Conservation (phyloP, 2,329 filamentous ascomycete genomes). For the Chrysoporthe puriensis region DNA sequence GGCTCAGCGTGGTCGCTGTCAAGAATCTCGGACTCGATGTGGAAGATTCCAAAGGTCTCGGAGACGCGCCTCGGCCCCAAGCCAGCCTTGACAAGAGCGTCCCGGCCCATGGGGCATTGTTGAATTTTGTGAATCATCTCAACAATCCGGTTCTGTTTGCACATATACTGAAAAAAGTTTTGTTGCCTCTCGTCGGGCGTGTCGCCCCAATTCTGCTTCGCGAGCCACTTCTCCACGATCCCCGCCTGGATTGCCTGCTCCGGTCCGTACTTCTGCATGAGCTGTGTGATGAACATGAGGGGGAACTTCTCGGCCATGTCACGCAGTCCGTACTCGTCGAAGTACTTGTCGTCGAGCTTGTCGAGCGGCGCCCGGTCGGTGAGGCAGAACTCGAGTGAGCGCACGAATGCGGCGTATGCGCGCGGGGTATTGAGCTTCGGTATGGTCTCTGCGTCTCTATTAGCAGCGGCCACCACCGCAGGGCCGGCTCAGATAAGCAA, state of each 20-base stretch:
- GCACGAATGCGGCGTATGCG: slow-evolving; percentile 61
- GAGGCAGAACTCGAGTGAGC: slow-evolving; percentile 61
- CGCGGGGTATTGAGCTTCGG: slow-evolving; percentile 53
- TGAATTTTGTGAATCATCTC: slow-evolving; percentile 56
- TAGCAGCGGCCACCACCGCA: slow-evolving; percentile 10
- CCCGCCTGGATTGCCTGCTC: slow-evolving; percentile 63
- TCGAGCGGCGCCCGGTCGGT: slow-evolving; percentile 52
- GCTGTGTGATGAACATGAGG: slow-evolving; percentile 59
- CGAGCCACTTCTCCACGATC: slow-evolving; percentile 76
- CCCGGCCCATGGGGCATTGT: slow-evolving; percentile 54
- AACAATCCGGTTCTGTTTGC: slow-evolving; percentile 56
- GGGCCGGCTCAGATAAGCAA: slow-evolving; percentile 6
- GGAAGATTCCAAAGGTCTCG: slow-evolving; percentile 31
- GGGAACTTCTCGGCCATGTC: slow-evolving; percentile 65
- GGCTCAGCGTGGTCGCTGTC: slow-evolving; percentile 35
- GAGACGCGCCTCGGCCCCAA: slow-evolving; percentile 44
- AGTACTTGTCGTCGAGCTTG: slow-evolving; percentile 57
- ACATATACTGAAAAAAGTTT: slow-evolving; percentile 58
- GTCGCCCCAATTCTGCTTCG: slow-evolving; percentile 70
- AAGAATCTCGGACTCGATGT: slow-evolving; percentile 28
- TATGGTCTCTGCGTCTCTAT: slow-evolving; percentile 43
- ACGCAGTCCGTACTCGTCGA: slow-evolving; percentile 66
- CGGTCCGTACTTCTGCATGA: slow-evolving; percentile 63
- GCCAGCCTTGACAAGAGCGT: slow-evolving; percentile 54
- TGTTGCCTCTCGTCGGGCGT: slow-evolving; percentile 53